These are phyloP conservation scores for Perkinsus marinus DNA, from an alignment of 169 alveolate species.

Conservation along the genomic window DNA sequence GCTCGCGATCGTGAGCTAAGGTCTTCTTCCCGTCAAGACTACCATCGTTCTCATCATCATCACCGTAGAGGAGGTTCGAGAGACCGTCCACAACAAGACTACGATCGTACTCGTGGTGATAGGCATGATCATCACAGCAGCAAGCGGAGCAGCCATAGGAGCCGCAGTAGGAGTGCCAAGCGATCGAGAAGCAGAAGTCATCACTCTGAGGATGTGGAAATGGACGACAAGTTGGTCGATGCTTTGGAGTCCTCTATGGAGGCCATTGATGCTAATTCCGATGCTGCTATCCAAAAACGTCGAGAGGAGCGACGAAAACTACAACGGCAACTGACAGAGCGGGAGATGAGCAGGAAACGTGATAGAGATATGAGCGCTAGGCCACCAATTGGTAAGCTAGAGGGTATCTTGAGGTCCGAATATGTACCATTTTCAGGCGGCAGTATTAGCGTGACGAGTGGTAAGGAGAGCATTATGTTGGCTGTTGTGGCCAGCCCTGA, in stretches of 20 bases:
- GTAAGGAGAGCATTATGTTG: background rate
- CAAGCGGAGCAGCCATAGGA: background rate
- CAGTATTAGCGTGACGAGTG: background rate
- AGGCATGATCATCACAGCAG: background rate
- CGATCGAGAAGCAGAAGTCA: background rate
- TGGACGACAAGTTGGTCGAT: background rate
- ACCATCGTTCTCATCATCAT: background rate
- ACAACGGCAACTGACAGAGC: background rate
- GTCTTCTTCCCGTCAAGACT: background rate
- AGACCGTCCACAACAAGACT: background rate
- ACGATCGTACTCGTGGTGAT: background rate
- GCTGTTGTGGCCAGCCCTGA: background rate
- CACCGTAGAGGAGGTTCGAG: background rate
- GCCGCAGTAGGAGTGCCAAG: background rate
- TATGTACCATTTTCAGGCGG: too few species aligned
- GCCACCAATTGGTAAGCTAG: background rate
- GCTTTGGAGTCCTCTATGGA: background rate
- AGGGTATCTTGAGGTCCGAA: too few species aligned
- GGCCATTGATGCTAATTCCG: background rate
- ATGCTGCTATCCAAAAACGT: background rate
- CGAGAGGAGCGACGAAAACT: background rate
- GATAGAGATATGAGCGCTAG: background rate
- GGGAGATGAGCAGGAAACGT: background rate
- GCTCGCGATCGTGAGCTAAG: too few species aligned
- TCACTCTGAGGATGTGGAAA: background rate